Evolutionary conservation across 345 rosid species (phyloP), one percentile per base, ranked within the genome.

Genomic region (Pugionium dolabratum): DNA sequence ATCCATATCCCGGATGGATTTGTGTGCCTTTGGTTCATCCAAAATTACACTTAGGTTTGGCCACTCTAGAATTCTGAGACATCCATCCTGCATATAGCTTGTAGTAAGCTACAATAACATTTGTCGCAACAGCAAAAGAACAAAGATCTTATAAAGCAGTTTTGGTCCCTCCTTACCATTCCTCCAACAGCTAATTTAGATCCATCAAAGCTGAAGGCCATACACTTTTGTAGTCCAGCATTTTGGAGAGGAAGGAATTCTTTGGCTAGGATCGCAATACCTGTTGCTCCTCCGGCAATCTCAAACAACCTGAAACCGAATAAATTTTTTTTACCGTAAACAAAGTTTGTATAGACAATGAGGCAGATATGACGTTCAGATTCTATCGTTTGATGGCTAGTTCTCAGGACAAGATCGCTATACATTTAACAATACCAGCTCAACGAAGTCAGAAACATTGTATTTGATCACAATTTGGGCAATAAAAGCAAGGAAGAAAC

Each of bases 161-260:
- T 6, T 18, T 41, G 53, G 31, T 39, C 34, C 10, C 30, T 53
- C 65, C 92, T 88, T 79, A 93, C 98, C 91, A 74, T 77, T 65
- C 96, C 96, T 43, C 99, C 99, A 50, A 82, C 35, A 28, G 95
- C 99, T 76, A 90, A 79, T 76, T 77, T 88, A 59, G 97, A 86
- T 63, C 97, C 96, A 75, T 93, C 98, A 50, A 85, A 83, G 76
- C 99, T 88, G 73, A 90, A 94, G 58, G 84, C 82, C 59, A 90
- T 68, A 74, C 97, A 94, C 69, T 86, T 88, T 55, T 90, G 96
- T 10, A 77, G 83, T 54, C 96, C 96, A 33, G 73, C 91, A 71
- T 79, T 84, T 66, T 72, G 52, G 27, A 89, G 89, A 69, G 89
- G 81, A 76, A 76, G 72, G 52, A 87, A 72, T 36, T 80, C 85